Conservation (phyloP, 805 yeast species). For the Clavispora fructus region DNA sequence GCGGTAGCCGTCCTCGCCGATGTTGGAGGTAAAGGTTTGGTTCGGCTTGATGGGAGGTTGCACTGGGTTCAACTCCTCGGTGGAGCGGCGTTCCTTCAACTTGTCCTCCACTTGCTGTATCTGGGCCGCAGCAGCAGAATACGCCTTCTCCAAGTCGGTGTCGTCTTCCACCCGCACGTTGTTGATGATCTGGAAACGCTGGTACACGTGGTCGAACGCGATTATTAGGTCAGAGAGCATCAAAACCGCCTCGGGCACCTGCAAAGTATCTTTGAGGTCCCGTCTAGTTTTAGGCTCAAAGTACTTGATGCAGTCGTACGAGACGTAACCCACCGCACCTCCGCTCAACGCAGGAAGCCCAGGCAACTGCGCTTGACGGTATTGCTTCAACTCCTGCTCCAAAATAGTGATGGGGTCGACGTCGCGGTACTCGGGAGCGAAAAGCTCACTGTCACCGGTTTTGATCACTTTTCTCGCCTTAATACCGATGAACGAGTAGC, state of each 20-base stretch:
- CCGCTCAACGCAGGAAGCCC: conserved; percentile 84
- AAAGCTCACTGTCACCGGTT: conserved; percentile 56
- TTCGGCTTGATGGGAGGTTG: conserved; percentile 67
- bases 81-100: conserved; percentile 41
- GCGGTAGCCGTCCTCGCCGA: conserved; percentile 94
- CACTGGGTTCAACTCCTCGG: conserved; percentile 53
- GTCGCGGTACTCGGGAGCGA: conserved; percentile 32
- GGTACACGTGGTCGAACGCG: conserved; percentile 92
- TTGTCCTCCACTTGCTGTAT: conserved; percentile 53
- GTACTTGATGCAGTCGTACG: conserved; percentile 94
- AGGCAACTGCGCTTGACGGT: conserved; percentile 69
- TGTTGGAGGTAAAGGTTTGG: conserved; percentile 77
- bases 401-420: conserved; percentile 75
- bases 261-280: conserved; percentile 67
- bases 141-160: conserved; percentile 35
- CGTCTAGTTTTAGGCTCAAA: conserved; percentile 89
- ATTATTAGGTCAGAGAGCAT: conserved; percentile 89
- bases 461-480: conserved; percentile 76
- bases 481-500: conserved; percentile 88
- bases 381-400: conserved; percentile 65
- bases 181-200: conserved; percentile 84
- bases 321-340: conserved; percentile 94
- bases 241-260: conserved; percentile 86
- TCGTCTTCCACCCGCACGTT: conserved; percentile 51
- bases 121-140: conserved; percentile 48